A percentile compares a stretch with the other conserved stretches of the same genome.
phyloP scores from a whole-genome alignment of 2,329 filamentous ascomycete genomes.

The Calonectria naviculata region DNA sequence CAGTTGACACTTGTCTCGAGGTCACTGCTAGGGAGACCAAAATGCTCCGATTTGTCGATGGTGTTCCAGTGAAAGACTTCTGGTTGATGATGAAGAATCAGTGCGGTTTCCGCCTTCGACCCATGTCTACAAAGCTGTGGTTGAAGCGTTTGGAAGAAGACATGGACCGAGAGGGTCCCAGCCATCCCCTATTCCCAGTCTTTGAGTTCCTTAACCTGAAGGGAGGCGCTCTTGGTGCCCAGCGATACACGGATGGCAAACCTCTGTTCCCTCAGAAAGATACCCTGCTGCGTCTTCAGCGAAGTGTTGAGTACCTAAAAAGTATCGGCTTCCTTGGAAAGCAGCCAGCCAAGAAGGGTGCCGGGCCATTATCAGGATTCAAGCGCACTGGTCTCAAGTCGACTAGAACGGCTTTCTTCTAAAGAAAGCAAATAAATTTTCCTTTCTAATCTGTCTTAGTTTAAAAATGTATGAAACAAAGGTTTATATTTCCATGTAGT shows the following conservation, averaged over 20 bases:
- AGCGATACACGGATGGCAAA: not conserved
- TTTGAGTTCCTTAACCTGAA: not conserved
- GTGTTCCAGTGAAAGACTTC: constrained; percentile 10
- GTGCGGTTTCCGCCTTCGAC: constrained; percentile 9
- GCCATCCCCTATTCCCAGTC: not conserved
- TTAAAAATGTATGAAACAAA: no score
- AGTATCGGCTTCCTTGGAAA: constrained; percentile 6
- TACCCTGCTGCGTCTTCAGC: constrained; percentile 6
- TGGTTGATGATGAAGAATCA: constrained; percentile 13
- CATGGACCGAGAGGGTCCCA: constrained; percentile 11
- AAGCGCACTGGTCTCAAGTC: not conserved
- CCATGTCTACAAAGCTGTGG: constrained; percentile 4
- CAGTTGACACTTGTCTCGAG: not conserved
- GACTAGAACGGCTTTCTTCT: not conserved
- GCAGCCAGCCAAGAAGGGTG: not conserved
- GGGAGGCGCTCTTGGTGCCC: not conserved
- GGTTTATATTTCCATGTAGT: no score
- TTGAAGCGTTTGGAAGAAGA: constrained; percentile 1
- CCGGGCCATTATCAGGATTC: not conserved
- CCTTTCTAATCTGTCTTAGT: not conserved
- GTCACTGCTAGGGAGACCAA: not conserved
- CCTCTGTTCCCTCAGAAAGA: not conserved
- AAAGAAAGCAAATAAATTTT: not conserved
- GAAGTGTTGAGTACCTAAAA: constrained; percentile 10
- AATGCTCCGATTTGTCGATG: constrained; percentile 15